Evolutionary conservation across 345 rosid species (phyloP).

Genomic region (Melaleuca alternifolia): DNA sequence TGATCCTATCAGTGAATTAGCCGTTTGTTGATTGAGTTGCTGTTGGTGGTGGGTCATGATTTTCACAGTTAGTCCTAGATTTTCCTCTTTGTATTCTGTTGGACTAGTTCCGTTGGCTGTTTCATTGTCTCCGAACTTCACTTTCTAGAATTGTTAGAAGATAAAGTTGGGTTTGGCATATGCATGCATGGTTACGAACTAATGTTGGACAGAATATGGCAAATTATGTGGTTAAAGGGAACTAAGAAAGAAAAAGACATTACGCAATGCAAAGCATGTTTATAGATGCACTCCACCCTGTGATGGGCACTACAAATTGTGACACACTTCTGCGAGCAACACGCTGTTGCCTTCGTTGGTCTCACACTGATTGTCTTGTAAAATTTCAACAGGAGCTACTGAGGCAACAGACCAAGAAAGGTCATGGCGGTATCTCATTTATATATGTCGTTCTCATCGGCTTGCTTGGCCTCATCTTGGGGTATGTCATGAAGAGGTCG

Average conservation of each 20-base stretch:
- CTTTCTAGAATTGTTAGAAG: background rate
- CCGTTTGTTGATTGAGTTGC: background rate
- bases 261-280: too few relatives aligned
- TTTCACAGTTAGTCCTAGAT: background rate
- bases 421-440: slow-evolving; percentile 30
- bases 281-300: background rate
- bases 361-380: background rate
- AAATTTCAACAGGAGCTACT: slow-evolving; percentile 41
- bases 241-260: background rate
- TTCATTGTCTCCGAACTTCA: background rate
- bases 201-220: background rate
- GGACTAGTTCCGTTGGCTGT: background rate
- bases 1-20: background rate
- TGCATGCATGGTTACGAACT: background rate
- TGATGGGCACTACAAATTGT: background rate
- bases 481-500: slow-evolving; percentile 57
- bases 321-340: background rate
- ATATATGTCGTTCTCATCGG: slow-evolving; percentile 52
- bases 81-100: background rate
- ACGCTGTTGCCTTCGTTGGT: background rate
- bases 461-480: slow-evolving; percentile 59
- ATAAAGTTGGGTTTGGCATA: background rate
- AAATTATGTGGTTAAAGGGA: background rate
- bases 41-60: background rate
- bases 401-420: slow-evolving; percentile 34